Conservation (phyloP, 2,329 filamentous ascomycete species). For the Thielaviopsis euricoi region DNA sequence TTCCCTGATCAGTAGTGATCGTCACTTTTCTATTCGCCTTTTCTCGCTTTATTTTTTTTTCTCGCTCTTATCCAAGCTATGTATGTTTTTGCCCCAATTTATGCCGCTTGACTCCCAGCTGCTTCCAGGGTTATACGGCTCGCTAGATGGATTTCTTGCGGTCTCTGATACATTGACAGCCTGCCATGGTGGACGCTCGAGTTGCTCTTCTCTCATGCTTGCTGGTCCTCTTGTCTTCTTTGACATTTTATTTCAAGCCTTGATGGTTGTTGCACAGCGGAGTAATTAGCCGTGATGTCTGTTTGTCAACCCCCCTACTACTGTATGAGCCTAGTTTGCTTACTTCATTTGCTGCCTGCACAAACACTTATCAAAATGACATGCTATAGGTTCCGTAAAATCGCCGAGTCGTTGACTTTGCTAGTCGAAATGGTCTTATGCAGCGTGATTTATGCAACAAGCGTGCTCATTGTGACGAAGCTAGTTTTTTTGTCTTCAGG, state of each 20-base stretch:
- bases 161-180: not conserved
- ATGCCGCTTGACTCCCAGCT: not conserved
- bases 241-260: not conserved
- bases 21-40: not conserved
- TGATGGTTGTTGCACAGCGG: not conserved
- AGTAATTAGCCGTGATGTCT: too few relatives aligned
- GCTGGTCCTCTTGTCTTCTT: not conserved
- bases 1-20: not conserved
- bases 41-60: not conserved
- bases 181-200: not conserved
- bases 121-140: not conserved
- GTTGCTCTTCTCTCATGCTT: not conserved
- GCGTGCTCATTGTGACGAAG: too few relatives aligned
- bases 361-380: too few relatives aligned
- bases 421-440: too few relatives aligned
- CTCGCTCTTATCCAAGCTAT: not conserved
- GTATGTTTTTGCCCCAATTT: too few relatives aligned
- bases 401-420: too few relatives aligned
- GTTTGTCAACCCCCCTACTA: too few relatives aligned
- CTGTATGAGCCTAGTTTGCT: too few relatives aligned
- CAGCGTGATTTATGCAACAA: too few relatives aligned
- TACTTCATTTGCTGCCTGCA: too few relatives aligned
- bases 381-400: too few relatives aligned
- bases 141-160: not conserved
- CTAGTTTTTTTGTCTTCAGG: too few relatives aligned